Conservation (phyloP, 805 yeast species). For the Tetrapisispora taiwanensis region DNA sequence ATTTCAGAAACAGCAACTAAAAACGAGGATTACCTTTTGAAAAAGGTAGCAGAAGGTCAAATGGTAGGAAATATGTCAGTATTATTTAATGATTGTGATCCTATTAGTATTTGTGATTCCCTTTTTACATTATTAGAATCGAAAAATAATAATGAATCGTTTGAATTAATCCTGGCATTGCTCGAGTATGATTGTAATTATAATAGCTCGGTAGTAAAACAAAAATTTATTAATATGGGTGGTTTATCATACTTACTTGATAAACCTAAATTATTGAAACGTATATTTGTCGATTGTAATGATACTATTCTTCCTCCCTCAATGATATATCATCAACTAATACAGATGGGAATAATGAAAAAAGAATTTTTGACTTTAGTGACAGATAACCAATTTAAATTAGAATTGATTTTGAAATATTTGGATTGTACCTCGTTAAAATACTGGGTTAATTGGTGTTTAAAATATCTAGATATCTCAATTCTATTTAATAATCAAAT, state of each 20-base stretch:
- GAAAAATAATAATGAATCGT: background rate
- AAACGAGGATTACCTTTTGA: conserved; percentile 2
- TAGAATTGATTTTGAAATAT: conserved; percentile 16
- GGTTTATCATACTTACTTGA: conserved; percentile 15
- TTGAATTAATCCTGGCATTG: conserved; percentile 5
- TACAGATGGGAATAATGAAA: conserved; percentile 23
- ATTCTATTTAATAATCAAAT: conserved; percentile 6
- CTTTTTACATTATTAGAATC: conserved; percentile 5
- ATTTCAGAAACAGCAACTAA: background rate
- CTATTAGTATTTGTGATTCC: conserved; percentile 10
- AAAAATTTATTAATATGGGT: conserved; percentile 17
- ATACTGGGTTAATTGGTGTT: conserved; percentile 25
- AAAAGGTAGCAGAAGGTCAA: conserved; percentile 3
- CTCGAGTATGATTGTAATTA: conserved; percentile 15
- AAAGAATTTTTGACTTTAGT: conserved; percentile 8
- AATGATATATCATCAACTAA: conserved; percentile 2
- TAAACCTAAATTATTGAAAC: conserved; percentile 1
- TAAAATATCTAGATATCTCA: conserved; percentile 9
- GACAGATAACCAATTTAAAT: conserved; percentile 8
- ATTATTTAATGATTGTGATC: conserved; percentile 9
- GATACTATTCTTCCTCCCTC: background rate
- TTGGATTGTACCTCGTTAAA: conserved; percentile 14
- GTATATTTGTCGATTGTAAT: conserved; percentile 10
- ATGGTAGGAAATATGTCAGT: conserved; percentile 5
- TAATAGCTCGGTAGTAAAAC: conserved; percentile 15